A percentile compares a stretch with the other conserved stretches of the same genome.
phyloP scores from a whole-genome alignment of 495 filamentous ascomycete species.

The Neurospora pannonica region DNA sequence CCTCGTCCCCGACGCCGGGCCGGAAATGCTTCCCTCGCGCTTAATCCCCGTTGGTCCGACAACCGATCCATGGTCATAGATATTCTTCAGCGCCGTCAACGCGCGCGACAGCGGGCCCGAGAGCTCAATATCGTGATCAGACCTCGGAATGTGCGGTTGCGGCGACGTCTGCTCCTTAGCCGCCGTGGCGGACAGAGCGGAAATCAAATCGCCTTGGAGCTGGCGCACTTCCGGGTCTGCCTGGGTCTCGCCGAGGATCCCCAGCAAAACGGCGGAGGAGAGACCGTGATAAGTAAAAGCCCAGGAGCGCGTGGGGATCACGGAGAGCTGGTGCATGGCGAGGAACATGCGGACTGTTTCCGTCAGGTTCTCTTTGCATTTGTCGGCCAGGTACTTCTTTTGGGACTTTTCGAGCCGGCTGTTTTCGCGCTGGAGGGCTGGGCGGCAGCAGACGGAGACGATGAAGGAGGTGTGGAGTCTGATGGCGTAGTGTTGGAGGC shows the following conservation, averaged over 20 bases:
- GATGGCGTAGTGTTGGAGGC: conserved; percentile 45
- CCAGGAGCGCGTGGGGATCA: conserved; percentile 57
- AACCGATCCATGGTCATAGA: conserved; percentile 47
- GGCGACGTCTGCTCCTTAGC: conserved; percentile 42
- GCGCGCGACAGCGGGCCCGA: conserved; percentile 45
- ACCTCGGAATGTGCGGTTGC: conserved; percentile 33
- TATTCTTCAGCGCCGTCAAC: conserved; percentile 44
- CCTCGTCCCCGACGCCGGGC: conserved; percentile 26
- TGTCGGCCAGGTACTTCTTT: conserved; percentile 38
- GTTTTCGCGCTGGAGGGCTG: conserved; percentile 38
- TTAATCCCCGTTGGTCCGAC: conserved; percentile 26
- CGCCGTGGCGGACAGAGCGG: conserved; percentile 45
- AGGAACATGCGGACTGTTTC: conserved; percentile 62
- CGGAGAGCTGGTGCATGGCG: conserved; percentile 56
- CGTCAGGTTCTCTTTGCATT: conserved; percentile 52
- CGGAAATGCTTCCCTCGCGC: conserved; percentile 27
- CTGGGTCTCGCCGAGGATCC: conserved; percentile 53
- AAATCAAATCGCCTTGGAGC: conserved; percentile 45
- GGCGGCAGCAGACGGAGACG: conserved; percentile 45
- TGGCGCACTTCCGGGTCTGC: conserved; percentile 45
- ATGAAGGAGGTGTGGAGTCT: conserved; percentile 46
- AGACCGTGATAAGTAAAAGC: conserved; percentile 57
- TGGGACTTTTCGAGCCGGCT: conserved; percentile 30
- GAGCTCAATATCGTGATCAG: conserved; percentile 45
- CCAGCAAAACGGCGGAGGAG: conserved; percentile 54